A percentile compares a stretch with the other conserved stretches of the same genome.
These are phyloP conservation scores for Talaromyces adpressus DNA, from an alignment of 495 filamentous ascomycete species.

Conservation along the genomic window DNA sequence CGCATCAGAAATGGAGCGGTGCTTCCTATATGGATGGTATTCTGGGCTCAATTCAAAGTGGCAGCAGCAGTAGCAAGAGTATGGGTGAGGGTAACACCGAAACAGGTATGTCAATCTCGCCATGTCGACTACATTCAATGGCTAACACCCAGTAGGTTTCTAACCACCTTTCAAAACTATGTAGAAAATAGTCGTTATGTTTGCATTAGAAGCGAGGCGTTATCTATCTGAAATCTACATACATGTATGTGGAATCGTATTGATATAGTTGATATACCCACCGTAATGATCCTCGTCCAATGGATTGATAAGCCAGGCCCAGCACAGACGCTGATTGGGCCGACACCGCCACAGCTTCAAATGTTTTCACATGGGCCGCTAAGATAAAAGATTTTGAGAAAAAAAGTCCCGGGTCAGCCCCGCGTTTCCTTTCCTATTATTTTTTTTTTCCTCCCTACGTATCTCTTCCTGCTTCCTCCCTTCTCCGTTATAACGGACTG, in stretches of 20 bases:
- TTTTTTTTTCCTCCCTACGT: constrained; percentile 14
- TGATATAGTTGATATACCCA: too few relatives aligned
- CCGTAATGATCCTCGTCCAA: neutral
- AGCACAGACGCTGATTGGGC: neutral
- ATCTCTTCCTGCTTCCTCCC: neutral
- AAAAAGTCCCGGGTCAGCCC: constrained; percentile 5
- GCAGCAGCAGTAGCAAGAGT: constrained; percentile 72
- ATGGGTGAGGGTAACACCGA: constrained; percentile 83
- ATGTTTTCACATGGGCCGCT: constrained; percentile 1
- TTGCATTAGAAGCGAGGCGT: neutral
- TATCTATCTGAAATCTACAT: neutral
- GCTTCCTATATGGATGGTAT: constrained; percentile 91
- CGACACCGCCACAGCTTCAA: neutral
- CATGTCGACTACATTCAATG: neutral
- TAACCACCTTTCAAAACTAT: neutral
- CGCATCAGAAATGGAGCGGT: constrained; percentile 98
- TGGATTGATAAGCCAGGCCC: neutral
- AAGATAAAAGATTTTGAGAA: constrained; percentile 7
- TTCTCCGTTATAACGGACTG: neutral
- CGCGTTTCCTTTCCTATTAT: constrained; percentile 14
- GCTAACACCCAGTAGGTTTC: neutral
- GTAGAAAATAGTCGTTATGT: neutral
- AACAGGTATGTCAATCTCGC: constrained; percentile 28
- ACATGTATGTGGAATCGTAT: neutral
- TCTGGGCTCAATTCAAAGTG: constrained; percentile 83